A percentile compares a stretch with the other conserved stretches of the same genome.
Evolutionary conservation across 495 filamentous ascomycete genomes (phyloP).

Genomic region (Diplogelasinospora grovesii): DNA sequence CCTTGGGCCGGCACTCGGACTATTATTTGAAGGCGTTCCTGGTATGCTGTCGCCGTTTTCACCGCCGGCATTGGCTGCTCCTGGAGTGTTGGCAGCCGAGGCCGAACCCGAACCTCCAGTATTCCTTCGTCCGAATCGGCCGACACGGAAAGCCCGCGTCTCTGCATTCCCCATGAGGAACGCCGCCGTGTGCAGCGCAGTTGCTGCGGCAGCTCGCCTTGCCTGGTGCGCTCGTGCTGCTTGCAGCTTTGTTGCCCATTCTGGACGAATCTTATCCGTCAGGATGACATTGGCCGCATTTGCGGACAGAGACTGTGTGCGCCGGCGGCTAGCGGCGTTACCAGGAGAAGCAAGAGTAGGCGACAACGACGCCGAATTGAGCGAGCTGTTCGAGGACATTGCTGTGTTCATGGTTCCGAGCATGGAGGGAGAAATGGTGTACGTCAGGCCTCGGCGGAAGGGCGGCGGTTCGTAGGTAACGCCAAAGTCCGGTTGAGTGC

Average conservation of each 20-base stretch:
- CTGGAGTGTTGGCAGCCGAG: conserved; percentile 20
- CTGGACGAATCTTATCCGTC: conserved; percentile 84
- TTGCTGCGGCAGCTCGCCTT: conserved; percentile 84
- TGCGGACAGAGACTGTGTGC: conserved; percentile 77
- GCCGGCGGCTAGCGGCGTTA: conserved; percentile 35
- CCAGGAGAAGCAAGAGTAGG: conserved; percentile 26
- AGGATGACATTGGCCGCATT: conserved; percentile 77
- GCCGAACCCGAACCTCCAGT: conserved; percentile 29
- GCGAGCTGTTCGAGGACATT: conserved; percentile 55
- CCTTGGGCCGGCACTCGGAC: conserved; percentile 13
- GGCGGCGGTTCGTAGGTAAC: conserved; percentile 84
- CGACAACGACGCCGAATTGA: conserved; percentile 39
- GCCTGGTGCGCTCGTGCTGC: conserved; percentile 78
- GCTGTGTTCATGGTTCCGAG: conserved; percentile 53
- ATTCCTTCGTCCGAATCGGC: conserved; percentile 44
- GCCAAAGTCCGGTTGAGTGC: conserved; percentile 89
- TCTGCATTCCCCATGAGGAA: conserved; percentile 73
- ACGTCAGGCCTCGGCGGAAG: conserved; percentile 78
- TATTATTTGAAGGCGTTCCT: conserved; percentile 19
- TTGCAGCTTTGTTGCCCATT: conserved; percentile 87
- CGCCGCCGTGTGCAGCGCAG: conserved; percentile 89
- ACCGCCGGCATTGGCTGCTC: conserved; percentile 19
- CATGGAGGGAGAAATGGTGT: conserved; percentile 43
- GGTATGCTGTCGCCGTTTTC: conserved; percentile 26
- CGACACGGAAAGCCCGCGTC: conserved; percentile 36